phyloP scores from a whole-genome alignment of 176 grass and related monocot species.

The Zoysia japonica region DNA sequence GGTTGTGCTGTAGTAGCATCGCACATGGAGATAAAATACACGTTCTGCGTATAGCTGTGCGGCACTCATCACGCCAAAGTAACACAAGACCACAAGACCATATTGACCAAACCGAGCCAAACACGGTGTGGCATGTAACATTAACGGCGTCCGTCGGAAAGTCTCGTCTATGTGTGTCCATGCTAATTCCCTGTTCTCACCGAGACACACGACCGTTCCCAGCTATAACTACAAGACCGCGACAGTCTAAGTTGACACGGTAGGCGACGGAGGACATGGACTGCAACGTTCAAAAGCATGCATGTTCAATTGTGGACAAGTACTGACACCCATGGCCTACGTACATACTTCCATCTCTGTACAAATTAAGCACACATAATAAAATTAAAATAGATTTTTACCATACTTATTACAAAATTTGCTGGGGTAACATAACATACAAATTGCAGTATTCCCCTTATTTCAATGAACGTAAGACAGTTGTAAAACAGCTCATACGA shows the following conservation, averaged over 20 bases:
- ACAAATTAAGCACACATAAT: not conserved
- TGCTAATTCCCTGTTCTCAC: not conserved
- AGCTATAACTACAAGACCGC: not conserved
- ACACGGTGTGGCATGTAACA: not conserved
- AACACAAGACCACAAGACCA: not conserved
- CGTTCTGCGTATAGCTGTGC: too few relatives aligned
- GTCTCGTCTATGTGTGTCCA: not conserved
- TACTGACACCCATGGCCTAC: not conserved
- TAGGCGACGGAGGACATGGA: not conserved
- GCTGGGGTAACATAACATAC: not conserved
- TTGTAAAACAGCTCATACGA: slow-evolving; percentile 17
- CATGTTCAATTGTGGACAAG: not conserved
- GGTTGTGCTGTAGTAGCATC: not conserved
- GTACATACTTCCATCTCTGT: not conserved
- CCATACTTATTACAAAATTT: slow-evolving; percentile 28
- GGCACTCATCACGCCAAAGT: not conserved
- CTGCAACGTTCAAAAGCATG: slow-evolving; percentile 6
- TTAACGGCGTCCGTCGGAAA: not conserved
- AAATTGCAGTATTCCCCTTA: slow-evolving; percentile 29
- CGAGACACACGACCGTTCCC: not conserved
- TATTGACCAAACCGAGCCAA: not conserved
- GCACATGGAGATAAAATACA: not conserved
- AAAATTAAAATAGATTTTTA: not conserved
- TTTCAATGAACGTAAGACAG: slow-evolving; percentile 17
- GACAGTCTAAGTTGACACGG: slow-evolving; percentile 19